Percentiles rank a stretch among this genome's conserved stretches.
These are phyloP conservation scores for Pseudogymnoascus sp. DNA, from an alignment of 2,329 filamentous ascomycete genomes.

Conservation along the genomic window DNA sequence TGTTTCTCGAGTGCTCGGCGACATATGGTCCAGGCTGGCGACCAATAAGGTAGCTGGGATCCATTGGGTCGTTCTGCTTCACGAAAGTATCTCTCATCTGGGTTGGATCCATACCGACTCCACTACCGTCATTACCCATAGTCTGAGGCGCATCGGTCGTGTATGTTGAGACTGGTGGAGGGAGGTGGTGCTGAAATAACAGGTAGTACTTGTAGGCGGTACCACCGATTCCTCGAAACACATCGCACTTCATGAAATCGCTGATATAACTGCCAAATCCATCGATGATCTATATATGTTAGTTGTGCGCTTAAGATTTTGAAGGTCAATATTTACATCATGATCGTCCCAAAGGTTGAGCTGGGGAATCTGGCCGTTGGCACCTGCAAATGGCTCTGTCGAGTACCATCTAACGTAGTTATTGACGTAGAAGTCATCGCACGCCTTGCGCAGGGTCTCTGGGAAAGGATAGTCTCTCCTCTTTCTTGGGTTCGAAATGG, in stretches of 20 bases:
- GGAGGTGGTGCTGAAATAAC: constrained; percentile 90
- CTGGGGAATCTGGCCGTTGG: constrained; percentile 88
- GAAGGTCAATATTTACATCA: constrained; percentile 55
- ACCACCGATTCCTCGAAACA: constrained; percentile 86
- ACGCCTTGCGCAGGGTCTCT: constrained; percentile 67
- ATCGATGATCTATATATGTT: constrained; percentile 60
- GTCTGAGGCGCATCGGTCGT: constrained; percentile 60
- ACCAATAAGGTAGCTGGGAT: constrained; percentile 60
- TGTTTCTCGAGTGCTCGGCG: constrained; percentile 73
- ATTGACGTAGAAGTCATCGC: constrained; percentile 85
- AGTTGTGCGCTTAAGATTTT: constrained; percentile 10
- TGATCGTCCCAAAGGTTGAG: constrained; percentile 98
- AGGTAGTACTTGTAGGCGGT: constrained; percentile 97
- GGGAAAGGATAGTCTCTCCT: constrained; percentile 73
- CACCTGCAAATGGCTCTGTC: constrained; percentile 73
- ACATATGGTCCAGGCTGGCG: constrained; percentile 72
- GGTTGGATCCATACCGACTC: constrained; percentile 51
- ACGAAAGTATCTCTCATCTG: constrained; percentile 73
- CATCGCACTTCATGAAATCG: constrained; percentile 84
- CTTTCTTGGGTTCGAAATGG: constrained; percentile 73
- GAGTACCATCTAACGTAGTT: constrained; percentile 83
- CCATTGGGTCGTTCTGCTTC: constrained; percentile 46
- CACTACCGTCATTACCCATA: constrained; percentile 48
- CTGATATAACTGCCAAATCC: constrained; percentile 92
- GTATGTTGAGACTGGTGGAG: constrained; percentile 77